A percentile compares a stretch with the other conserved stretches of the same genome.
Conservation (phyloP, 129 eudicot species). For the sunflower (Helianthus annuus) region DNA sequence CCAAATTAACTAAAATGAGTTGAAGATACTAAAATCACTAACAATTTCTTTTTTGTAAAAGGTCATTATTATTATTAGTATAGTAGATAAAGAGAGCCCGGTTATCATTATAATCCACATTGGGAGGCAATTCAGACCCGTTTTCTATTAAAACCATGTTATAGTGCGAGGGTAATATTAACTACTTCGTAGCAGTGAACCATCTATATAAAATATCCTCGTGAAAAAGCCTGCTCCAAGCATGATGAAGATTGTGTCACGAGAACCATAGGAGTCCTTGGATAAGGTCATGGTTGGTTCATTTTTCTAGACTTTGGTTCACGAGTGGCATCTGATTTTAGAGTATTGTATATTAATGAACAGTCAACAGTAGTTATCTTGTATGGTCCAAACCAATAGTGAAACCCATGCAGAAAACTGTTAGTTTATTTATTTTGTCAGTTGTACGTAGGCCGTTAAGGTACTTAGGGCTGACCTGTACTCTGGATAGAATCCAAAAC, state of each 20-base stretch:
- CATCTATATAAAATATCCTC: neutral
- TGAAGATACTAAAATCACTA: no score
- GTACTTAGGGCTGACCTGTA: neutral
- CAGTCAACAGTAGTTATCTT: neutral
- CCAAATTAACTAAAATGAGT: no score
- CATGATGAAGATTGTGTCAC: conserved; percentile 5
- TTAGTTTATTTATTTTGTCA: neutral
- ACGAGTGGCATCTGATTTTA: conserved; percentile 28
- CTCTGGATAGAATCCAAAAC: conserved; percentile 5
- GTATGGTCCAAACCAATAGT: neutral
- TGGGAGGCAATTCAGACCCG: no score
- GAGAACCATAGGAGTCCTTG: conserved; percentile 15
- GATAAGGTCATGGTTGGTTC: conserved; percentile 20
- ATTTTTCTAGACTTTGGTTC: conserved; percentile 8
- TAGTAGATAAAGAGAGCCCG: no score
- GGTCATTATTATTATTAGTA: no score
- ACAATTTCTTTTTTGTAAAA: no score
- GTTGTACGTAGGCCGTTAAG: neutral
- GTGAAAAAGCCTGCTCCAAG: neutral
- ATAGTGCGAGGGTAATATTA: no score
- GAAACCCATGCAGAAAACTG: conserved; percentile 1
- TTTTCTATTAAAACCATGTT: no score
- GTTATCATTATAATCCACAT: no score
- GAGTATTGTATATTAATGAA: conserved; percentile 12
- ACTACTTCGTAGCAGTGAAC: neutral